Conservation (phyloP, 1,139 yeast species). For the Geotrichum macrosporum region DNA sequence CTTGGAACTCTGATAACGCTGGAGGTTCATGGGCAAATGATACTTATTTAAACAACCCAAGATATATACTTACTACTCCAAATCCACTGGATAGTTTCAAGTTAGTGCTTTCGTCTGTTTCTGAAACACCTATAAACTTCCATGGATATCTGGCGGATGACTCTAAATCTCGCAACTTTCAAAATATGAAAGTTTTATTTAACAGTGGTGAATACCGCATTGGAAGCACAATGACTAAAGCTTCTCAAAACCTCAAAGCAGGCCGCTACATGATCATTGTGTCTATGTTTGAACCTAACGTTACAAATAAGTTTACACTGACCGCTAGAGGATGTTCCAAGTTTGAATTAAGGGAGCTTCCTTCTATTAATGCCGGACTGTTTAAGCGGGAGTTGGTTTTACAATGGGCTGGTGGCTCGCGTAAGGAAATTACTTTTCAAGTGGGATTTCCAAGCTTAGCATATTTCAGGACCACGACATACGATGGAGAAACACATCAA, state of each 20-base stretch:
- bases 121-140: slow-evolving; percentile 34
- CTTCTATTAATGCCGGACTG: slow-evolving; percentile 28
- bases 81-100: slow-evolving; percentile 17
- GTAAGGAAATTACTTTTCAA: slow-evolving; percentile 18
- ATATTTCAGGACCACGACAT: slow-evolving; percentile 17
- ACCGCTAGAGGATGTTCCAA: slow-evolving; percentile 23
- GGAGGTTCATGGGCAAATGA: slow-evolving; percentile 59
- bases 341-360: slow-evolving; percentile 24
- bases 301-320: slow-evolving; percentile 27
- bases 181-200: slow-evolving; percentile 35
- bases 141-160: slow-evolving; percentile 37
- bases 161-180: slow-evolving; percentile 30
- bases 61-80: slow-evolving; percentile 42
- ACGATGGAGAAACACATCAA: slow-evolving; percentile 10
- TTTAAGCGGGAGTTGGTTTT: slow-evolving; percentile 25
- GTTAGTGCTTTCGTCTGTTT: slow-evolving; percentile 19
- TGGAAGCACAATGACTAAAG: slow-evolving; percentile 31
- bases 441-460: slow-evolving; percentile 19
- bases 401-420: slow-evolving; percentile 26
- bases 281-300: slow-evolving; percentile 39
- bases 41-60: slow-evolving; percentile 59
- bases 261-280: slow-evolving; percentile 36
- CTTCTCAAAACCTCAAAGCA: slow-evolving; percentile 40
- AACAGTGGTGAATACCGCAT: slow-evolving; percentile 38
- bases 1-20: slow-evolving; percentile 47